Evolutionary conservation across 495 filamentous ascomycete species (phyloP).

Genomic region (Hypoxylon fragiforme): DNA sequence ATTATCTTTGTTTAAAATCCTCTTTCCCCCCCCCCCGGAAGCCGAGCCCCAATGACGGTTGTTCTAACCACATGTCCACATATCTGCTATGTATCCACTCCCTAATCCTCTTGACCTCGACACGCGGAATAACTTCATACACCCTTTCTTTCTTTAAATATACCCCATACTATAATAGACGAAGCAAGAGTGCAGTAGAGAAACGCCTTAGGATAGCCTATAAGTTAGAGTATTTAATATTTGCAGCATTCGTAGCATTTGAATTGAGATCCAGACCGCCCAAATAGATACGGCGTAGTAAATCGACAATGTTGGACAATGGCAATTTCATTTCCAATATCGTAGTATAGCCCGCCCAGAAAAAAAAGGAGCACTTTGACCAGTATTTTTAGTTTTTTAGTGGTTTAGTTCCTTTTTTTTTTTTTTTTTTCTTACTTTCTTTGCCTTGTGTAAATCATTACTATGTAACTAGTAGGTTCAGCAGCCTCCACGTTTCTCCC

Average conservation of each 20-base stretch:
- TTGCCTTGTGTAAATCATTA: conserved; percentile 27
- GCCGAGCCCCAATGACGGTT: conserved; percentile 10
- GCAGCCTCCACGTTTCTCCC: conserved; percentile 35
- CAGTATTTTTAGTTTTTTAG: conserved; percentile 6
- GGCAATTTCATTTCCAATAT: conserved; percentile 8
- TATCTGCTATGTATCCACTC: no score
- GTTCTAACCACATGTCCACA: conserved; percentile 31
- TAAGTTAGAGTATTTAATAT: conserved; percentile 31
- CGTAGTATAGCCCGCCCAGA: not conserved
- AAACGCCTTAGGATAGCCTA: conserved; percentile 17
- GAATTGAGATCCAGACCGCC: conserved; percentile 29
- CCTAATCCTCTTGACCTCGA: conserved; percentile 28
- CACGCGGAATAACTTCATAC: conserved; percentile 34
- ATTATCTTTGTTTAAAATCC: no score
- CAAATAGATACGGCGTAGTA: no score
- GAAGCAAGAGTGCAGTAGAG: conserved; percentile 2
- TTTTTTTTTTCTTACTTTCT: not conserved
- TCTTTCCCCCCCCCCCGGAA: conserved; percentile 10
- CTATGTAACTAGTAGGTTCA: conserved; percentile 16
- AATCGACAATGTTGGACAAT: conserved; percentile 8
- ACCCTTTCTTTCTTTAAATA: conserved; percentile 17
- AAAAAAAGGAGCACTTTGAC: conserved; percentile 5
- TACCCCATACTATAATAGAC: conserved; percentile 20
- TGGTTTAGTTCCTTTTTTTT: not conserved
- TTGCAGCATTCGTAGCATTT: no score